These are phyloP conservation scores for Monilinia vaccinii-corymbosi DNA, from an alignment of 2,329 filamentous ascomycete species.

Conservation along the genomic window DNA sequence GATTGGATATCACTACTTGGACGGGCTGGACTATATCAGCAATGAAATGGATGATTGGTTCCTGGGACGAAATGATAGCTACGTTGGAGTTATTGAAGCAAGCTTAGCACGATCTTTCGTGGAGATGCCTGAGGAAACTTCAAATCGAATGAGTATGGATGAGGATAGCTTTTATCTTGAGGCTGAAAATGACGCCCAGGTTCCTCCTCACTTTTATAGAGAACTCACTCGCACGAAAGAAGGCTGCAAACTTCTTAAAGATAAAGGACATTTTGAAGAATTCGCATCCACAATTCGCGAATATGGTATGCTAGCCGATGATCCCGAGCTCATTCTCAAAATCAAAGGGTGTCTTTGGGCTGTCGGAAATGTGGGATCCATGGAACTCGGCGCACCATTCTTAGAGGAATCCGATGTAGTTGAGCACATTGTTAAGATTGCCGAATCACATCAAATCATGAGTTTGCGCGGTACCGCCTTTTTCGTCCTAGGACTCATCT, in stretches of 20 bases:
- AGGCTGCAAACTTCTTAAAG: constrained; percentile 78
- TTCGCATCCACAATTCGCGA: constrained; percentile 85
- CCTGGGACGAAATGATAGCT: constrained; percentile 90
- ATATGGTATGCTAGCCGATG: constrained; percentile 74
- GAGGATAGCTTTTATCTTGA: constrained; percentile 36
- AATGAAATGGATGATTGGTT: constrained; percentile 99
- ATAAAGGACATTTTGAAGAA: constrained; percentile 94
- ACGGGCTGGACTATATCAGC: constrained; percentile 95
- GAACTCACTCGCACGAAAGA: constrained; percentile 89
- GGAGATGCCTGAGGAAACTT: constrained; percentile 35
- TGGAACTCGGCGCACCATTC: constrained; percentile 94
- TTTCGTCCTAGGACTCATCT: constrained; percentile 89
- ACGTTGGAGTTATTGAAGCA: constrained; percentile 91
- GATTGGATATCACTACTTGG: constrained; percentile 93
- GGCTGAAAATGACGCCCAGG: constrained; percentile 37
- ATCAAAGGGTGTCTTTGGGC: constrained; percentile 98
- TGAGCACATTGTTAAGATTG: constrained; percentile 77
- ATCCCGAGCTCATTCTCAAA: constrained; percentile 77
- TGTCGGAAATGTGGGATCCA: constrained; percentile 93
- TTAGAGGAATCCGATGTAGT: constrained; percentile 86
- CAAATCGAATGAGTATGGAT: constrained; percentile 30
- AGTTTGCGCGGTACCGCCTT: constrained; percentile 92
- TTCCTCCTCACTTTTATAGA: constrained; percentile 96
- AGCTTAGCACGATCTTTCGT: constrained; percentile 77
- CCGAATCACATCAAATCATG: constrained; percentile 80